Evolutionary conservation across 306 rosid genomes (phyloP), one percentile per base, ranked within the genome.

Genomic region (Inga oerstediana): DNA sequence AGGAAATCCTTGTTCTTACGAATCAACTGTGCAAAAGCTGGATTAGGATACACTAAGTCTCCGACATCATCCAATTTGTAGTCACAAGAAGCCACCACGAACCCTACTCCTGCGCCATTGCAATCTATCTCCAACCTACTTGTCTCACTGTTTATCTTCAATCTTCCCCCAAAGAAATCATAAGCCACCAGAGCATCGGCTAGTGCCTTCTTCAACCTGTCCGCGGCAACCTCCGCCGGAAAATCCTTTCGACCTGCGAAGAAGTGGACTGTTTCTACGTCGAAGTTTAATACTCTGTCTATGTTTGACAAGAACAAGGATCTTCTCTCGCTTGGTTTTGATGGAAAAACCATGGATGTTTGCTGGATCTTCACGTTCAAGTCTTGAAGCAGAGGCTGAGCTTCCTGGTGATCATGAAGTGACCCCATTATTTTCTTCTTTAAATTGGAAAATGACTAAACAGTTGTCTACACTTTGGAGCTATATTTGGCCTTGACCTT

Each of bases 271-370:
- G 93, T 87, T 45, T 91, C 89, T 5, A 94, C 93, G 11, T 85
- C 85, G 59, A 92, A 94, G 64, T 87, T 91, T 30, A 94, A 91
- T 48, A 88, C 91, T 84, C 85, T 89, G 82, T 94, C 98, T 72
- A 94, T 94, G 88, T 94, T 94, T 7, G 98, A 89, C 32, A 94
- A 78, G 92, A 94, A 94, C 72, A 94, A 27, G 41, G 89, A 32
- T 66, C 58, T 88, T 46, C 51, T 91, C 75, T 89, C 67, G 0
- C 82, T 88, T 77, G 72, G 70, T 79, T 84, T 83, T 56, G 89
- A 88, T 13, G 97, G 92, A 62, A 70, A 87, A 71, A 94, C 77
- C 20, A 92, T 74, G 9, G 82, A 83, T 0, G 85, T 78, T 35
- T 82, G n/a, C 24, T 85, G 86, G 81, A 91, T 77, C 1, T 51